Conservation (phyloP, 257 asterid genomes). For the Solanum tarapatanum region DNA sequence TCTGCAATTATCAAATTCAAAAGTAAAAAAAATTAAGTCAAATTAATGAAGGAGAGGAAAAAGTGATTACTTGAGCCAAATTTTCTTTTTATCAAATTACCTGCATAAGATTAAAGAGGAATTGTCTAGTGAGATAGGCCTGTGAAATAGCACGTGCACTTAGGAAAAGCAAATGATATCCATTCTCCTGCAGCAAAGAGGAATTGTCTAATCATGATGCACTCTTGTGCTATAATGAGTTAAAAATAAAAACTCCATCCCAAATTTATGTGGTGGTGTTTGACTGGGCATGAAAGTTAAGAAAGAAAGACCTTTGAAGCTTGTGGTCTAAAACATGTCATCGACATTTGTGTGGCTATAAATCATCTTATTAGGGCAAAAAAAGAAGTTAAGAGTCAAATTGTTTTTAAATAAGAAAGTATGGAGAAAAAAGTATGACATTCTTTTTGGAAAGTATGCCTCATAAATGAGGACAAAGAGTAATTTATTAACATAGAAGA, state of each 20-base stretch:
- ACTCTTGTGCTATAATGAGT: background rate
- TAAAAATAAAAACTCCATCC: background rate
- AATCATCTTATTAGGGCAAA: background rate
- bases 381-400: background rate
- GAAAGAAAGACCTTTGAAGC: background rate
- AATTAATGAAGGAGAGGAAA: background rate
- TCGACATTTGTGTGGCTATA: background rate
- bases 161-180: conserved; percentile 86
- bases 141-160: conserved; percentile 97
- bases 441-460: background rate
- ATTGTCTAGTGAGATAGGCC: conserved; percentile 75
- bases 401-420: background rate
- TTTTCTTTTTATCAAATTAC: conserved; percentile 16
- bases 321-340: background rate
- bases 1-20: conserved; percentile 25
- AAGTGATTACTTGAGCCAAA: background rate
- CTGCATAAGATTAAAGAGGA: conserved; percentile 81
- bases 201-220: background rate
- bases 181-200: conserved; percentile 73
- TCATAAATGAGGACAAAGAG: background rate
- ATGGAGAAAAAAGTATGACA: background rate
- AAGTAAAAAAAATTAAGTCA: background rate
- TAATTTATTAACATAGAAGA: background rate
- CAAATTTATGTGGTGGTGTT: background rate
- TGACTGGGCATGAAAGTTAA: background rate